Percentiles rank a stretch among this genome's conserved stretches.
phyloP scores from a whole-genome alignment of 768 basidiomycete genomes.

The Russula dissimulans region DNA sequence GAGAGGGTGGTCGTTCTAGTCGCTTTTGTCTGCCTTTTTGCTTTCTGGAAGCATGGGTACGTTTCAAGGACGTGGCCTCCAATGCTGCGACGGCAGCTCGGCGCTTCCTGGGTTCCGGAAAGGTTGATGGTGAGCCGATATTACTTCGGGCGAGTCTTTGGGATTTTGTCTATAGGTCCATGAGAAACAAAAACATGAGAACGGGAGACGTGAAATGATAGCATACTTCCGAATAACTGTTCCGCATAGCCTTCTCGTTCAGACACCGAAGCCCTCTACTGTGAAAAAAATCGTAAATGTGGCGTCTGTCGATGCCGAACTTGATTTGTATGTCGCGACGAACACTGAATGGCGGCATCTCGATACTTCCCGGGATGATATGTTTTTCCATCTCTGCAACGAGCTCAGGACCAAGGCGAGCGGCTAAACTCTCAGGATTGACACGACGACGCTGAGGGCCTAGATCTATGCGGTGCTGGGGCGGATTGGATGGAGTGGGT shows the following conservation, averaged over 20 bases:
- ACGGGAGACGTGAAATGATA: background rate
- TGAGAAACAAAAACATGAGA: background rate
- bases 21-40: slow-evolving; percentile 1
- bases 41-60: slow-evolving; percentile 5
- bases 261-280: slow-evolving; percentile 33
- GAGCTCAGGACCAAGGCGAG: slow-evolving; percentile 54
- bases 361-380: slow-evolving; percentile 54
- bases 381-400: slow-evolving; percentile 66
- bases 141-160: slow-evolving; percentile 3
- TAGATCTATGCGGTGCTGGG: slow-evolving; percentile 3
- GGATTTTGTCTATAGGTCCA: background rate
- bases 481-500: background rate
- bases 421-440: slow-evolving; percentile 61
- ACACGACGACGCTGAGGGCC: slow-evolving; percentile 37
- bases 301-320: slow-evolving; percentile 60
- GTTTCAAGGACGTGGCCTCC: background rate
- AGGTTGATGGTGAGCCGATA: background rate
- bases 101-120: slow-evolving; percentile 11
- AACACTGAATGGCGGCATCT: slow-evolving; percentile 68
- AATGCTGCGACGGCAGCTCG: slow-evolving; percentile 13
- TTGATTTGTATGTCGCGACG: slow-evolving; percentile 64
- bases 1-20: background rate
- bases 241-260: slow-evolving; percentile 19
- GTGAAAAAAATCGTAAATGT: slow-evolving; percentile 76
- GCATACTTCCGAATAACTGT: slow-evolving; percentile 15